phyloP scores from a whole-genome alignment of 1,284 basidiomycete species.

The Ganoderma sinense region DNA sequence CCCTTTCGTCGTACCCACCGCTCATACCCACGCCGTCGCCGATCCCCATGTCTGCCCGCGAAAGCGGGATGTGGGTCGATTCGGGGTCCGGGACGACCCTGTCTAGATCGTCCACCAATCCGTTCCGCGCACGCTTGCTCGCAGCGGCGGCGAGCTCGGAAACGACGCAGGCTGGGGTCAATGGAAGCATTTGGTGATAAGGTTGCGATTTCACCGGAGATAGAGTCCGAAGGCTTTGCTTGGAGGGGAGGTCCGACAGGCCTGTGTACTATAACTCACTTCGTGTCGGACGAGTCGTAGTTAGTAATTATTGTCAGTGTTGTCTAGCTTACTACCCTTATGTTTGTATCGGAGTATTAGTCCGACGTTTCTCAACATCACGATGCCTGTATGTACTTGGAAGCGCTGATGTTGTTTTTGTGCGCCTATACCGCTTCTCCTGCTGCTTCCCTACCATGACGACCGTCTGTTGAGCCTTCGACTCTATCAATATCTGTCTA shows the following conservation, averaged over 20 bases:
- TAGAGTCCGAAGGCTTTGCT: not conserved
- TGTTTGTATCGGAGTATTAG: not conserved
- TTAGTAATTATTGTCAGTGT: not conserved
- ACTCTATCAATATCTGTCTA: not conserved
- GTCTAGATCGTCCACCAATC: not conserved
- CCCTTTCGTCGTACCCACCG: not conserved
- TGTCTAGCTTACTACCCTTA: not conserved
- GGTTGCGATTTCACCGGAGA: not conserved
- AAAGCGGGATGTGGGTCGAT: not conserved
- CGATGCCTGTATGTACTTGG: not conserved
- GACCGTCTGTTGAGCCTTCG: not conserved
- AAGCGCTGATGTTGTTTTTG: not conserved
- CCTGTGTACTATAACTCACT: not conserved
- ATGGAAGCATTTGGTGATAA: not conserved
- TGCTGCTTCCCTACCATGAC: not conserved
- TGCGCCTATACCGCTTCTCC: not conserved
- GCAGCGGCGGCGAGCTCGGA: not conserved
- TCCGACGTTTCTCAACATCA: not conserved
- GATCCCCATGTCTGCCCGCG: not conserved
- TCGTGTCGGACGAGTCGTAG: not conserved
- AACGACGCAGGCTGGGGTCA: not conserved
- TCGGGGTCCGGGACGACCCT: not conserved
- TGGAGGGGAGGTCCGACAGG: not conserved
- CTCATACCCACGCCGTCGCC: not conserved
- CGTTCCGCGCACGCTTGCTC: not conserved